Evolutionary conservation across 192 early-diverging fungal genomes (phyloP).

Genomic region (Geosiphon pyriformis): DNA sequence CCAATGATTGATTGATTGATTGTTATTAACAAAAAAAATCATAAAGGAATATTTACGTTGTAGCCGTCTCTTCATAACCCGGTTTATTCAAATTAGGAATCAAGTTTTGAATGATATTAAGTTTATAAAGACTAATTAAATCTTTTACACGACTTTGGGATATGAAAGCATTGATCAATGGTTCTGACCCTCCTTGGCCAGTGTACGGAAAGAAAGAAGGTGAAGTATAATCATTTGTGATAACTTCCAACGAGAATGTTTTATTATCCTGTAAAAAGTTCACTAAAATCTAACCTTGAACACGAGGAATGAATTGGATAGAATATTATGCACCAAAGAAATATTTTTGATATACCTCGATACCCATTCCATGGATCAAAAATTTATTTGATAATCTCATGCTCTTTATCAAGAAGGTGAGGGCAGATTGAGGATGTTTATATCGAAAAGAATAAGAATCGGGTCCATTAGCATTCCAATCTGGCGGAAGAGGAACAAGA

Average conservation of each 20-base stretch:
- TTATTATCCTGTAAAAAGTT: slow-evolving; percentile 40
- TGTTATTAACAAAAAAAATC: neutral
- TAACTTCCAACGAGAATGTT: slow-evolving; percentile 43
- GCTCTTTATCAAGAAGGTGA: slow-evolving; percentile 64
- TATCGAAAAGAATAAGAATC: slow-evolving; percentile 62
- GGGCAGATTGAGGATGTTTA: slow-evolving; percentile 56
- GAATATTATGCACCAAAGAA: neutral
- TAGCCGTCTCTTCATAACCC: slow-evolving; percentile 55
- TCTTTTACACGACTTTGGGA: slow-evolving; percentile 55
- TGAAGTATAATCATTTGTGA: slow-evolving; percentile 46
- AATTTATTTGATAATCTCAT: slow-evolving; percentile 57
- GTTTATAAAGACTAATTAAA: slow-evolving; percentile 54
- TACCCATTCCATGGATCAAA: slow-evolving; percentile 57
- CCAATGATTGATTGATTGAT: neutral
- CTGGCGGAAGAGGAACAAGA: slow-evolving; percentile 31
- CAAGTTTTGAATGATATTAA: slow-evolving; percentile 58
- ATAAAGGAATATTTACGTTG: slow-evolving; percentile 11
- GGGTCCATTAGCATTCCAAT: slow-evolving; percentile 54
- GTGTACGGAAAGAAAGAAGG: slow-evolving; percentile 46
- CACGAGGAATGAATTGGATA: slow-evolving; percentile 3
- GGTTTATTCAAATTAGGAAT: slow-evolving; percentile 66
- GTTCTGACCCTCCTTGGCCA: slow-evolving; percentile 28
- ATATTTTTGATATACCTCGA: slow-evolving; percentile 48
- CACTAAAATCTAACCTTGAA: too few species aligned
- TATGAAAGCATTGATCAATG: slow-evolving; percentile 51